phyloP scores from a whole-genome alignment of 2,329 filamentous ascomycete genomes.

The Fusarium albosuccineum region DNA sequence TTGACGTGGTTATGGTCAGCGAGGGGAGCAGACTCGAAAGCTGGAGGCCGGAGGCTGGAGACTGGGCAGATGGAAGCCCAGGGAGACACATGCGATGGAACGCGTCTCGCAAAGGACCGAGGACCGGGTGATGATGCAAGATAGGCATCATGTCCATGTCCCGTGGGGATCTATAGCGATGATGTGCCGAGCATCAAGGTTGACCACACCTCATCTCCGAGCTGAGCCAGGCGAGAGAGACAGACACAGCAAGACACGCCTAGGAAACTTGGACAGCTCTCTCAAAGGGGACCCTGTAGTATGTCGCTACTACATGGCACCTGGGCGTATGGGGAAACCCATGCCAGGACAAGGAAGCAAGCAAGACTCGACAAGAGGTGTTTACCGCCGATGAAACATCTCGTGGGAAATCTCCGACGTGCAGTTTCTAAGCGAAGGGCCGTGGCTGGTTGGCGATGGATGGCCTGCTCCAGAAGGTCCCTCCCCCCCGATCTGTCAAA shows the following conservation, averaged over 20 bases:
- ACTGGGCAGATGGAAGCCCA: conserved; percentile 9
- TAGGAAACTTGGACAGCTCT: conserved; percentile 9
- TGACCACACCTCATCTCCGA: conserved; percentile 25
- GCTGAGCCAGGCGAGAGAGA: conserved; percentile 10
- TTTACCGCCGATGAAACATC: conserved; percentile 32
- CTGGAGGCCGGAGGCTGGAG: neutral
- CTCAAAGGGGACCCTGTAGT: too few relatives aligned
- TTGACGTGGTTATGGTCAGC: conserved; percentile 43
- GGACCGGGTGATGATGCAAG: conserved; percentile 25
- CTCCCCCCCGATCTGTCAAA: conserved; percentile 37
- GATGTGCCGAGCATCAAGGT: conserved; percentile 22
- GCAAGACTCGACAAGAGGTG: conserved; percentile 9
- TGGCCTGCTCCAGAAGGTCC: conserved; percentile 1
- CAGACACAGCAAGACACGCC: neutral
- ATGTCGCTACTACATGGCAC: too few relatives aligned
- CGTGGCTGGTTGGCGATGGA: conserved; percentile 25
- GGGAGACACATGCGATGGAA: conserved; percentile 22
- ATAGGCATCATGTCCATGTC: conserved; percentile 25
- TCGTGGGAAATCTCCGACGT: conserved; percentile 46
- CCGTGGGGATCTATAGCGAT: conserved; percentile 10
- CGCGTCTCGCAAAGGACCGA: conserved; percentile 17
- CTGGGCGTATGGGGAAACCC: conserved; percentile 13
- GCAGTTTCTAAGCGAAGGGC: conserved; percentile 43
- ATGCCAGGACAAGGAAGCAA: conserved; percentile 25
- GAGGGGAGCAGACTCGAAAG: conserved; percentile 1